These are phyloP conservation scores for Claviceps quebecensis DNA, from an alignment of 2,329 filamentous ascomycete genomes.

Conservation along the genomic window DNA sequence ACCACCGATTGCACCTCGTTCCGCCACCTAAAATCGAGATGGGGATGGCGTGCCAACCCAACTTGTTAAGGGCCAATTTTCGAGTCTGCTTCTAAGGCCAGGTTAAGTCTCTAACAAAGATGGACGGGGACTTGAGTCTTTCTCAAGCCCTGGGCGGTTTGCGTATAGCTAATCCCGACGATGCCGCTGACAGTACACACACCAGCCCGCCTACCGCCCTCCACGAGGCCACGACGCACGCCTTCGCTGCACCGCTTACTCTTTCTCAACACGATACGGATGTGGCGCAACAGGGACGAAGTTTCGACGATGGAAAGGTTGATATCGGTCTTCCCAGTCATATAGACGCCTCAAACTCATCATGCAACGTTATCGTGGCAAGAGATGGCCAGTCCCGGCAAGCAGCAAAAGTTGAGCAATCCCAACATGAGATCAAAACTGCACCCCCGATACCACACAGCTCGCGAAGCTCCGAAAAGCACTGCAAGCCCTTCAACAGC, in stretches of 20 bases:
- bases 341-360: constrained; percentile 2
- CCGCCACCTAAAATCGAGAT: constrained; percentile 3
- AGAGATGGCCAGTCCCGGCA: constrained; percentile 9
- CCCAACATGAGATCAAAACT: constrained; percentile 38
- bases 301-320: neutral
- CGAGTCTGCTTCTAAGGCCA: constrained; percentile 12
- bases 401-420: constrained; percentile 20
- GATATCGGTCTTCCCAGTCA: neutral
- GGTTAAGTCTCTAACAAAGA: constrained; percentile 28
- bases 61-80: constrained; percentile 1
- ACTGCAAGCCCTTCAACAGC: constrained; percentile 6
- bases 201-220: constrained; percentile 8
- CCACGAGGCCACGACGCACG: constrained; percentile 10
- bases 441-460: constrained; percentile 61
- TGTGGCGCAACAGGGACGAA: neutral
- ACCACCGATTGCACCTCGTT: constrained; percentile 2
- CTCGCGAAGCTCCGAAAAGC: constrained; percentile 48
- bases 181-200: constrained; percentile 32
- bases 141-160: constrained; percentile 86
- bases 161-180: constrained; percentile 92
- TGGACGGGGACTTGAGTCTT: constrained; percentile 88
- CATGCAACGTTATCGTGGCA: constrained; percentile 1
- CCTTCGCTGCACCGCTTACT: constrained; percentile 7
- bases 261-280: neutral
- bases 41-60: neutral